These are phyloP conservation scores for Tylopilus sp. DNA, from an alignment of 1,284 basidiomycete genomes.

Conservation along the genomic window DNA sequence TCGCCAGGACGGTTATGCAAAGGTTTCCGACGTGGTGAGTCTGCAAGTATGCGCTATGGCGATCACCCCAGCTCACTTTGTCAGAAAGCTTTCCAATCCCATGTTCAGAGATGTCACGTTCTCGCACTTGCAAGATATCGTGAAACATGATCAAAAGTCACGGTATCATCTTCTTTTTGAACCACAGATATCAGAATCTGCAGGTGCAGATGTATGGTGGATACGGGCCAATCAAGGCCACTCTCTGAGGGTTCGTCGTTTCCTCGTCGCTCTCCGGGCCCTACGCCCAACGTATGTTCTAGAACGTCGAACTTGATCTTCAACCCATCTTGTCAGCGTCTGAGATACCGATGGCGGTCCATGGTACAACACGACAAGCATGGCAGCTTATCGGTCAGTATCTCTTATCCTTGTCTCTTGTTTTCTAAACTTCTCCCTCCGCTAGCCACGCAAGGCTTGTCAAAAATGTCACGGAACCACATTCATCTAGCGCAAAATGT, in stretches of 20 bases:
- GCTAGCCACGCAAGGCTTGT: conserved; percentile 64
- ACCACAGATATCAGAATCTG: conserved; percentile 38
- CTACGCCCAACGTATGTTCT: background rate
- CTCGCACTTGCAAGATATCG: conserved; percentile 62
- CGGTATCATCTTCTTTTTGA: conserved; percentile 70
- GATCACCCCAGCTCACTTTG: conserved; percentile 6
- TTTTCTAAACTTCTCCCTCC: background rate
- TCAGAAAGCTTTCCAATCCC: conserved; percentile 47
- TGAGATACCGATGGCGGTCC: conserved; percentile 73
- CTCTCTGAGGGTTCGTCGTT: conserved; percentile 60
- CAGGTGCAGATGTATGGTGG: conserved; percentile 56
- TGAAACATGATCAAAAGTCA: conserved; percentile 71
- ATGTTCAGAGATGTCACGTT: conserved; percentile 53
- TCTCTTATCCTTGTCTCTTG: background rate
- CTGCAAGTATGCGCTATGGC: background rate
- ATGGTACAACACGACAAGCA: conserved; percentile 65
- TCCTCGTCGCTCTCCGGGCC: background rate
- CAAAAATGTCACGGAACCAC: conserved; percentile 83
- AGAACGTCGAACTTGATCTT: conserved; percentile 67
- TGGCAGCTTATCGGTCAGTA: conserved; percentile 63
- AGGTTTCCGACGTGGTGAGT: conserved; percentile 56
- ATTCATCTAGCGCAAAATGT: conserved; percentile 82
- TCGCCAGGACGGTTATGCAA: conserved; percentile 62
- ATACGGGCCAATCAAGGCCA: conserved; percentile 95
- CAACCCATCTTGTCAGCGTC: conserved; percentile 53